phyloP scores from a whole-genome alignment of 371 early-diverging fungal species.

The Mucor sp. region DNA sequence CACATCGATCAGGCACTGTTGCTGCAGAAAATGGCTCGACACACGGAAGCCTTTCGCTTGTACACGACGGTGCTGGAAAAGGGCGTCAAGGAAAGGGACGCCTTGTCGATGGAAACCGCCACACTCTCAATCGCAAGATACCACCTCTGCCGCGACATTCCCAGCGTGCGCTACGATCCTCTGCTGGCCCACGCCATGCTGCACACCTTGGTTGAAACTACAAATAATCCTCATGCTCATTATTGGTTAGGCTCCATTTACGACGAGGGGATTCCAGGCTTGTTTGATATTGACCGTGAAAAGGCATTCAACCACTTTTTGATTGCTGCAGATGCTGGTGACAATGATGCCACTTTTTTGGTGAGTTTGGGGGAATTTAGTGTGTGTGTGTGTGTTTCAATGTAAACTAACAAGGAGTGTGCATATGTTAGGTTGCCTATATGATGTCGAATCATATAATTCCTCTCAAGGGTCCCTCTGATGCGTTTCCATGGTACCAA shows the following conservation, averaged over 20 bases:
- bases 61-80: background rate
- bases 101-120: conserved; percentile 21
- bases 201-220: conserved; percentile 20
- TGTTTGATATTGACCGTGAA: conserved; percentile 33
- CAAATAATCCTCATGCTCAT: conserved; percentile 33
- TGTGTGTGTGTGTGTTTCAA: background rate
- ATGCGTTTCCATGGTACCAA: conserved; percentile 60
- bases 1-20: conserved; percentile 44
- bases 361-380: conserved; percentile 16
- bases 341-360: conserved; percentile 44
- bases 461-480: conserved; percentile 40
- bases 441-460: conserved; percentile 58
- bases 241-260: conserved; percentile 52
- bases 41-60: conserved; percentile 34
- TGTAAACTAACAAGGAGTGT: background rate
- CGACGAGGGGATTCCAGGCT: conserved; percentile 43
- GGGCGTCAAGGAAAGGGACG: conserved; percentile 13
- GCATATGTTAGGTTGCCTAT: conserved; percentile 38
- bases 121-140: conserved; percentile 44
- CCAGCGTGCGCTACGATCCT: conserved; percentile 23
- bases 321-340: conserved; percentile 38
- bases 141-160: conserved; percentile 35
- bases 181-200: conserved; percentile 30
- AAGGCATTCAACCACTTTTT: conserved; percentile 44
- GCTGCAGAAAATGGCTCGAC: conserved; percentile 37